phyloP scores from a whole-genome alignment of 768 basidiomycete genomes.

The Lactifluus echinatus region DNA sequence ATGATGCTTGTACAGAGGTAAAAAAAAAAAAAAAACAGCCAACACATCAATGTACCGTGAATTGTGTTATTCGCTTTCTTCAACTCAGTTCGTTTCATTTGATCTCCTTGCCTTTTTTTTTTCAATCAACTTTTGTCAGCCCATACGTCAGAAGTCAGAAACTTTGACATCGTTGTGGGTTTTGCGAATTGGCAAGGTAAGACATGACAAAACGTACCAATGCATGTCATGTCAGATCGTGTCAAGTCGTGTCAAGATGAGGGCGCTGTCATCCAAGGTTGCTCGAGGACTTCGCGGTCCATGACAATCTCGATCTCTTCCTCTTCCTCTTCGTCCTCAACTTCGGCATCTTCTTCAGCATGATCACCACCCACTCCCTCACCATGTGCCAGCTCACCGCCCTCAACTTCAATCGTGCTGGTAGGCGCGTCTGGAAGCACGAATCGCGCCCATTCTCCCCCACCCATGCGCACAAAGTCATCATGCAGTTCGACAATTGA shows the following conservation, averaged over 20 bases:
- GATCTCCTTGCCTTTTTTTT: background rate
- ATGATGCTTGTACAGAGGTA: slow-evolving; percentile 18
- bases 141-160: too few relatives aligned
- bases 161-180: background rate
- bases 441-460: slow-evolving; percentile 49
- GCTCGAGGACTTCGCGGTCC: slow-evolving; percentile 34
- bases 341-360: slow-evolving; percentile 31
- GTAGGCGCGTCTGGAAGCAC: slow-evolving; percentile 52
- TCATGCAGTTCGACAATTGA: slow-evolving; percentile 59
- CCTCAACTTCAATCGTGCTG: slow-evolving; percentile 35
- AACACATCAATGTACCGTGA: background rate
- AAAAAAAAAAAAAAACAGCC: background rate
- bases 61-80: background rate
- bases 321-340: slow-evolving; percentile 56
- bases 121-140: background rate
- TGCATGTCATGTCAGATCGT: background rate
- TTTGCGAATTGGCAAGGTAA: background rate
- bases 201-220: background rate
- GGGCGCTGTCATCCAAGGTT: slow-evolving; percentile 14
- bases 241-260: background rate
- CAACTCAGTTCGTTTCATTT: background rate
- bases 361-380: background rate
- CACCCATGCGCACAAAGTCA: slow-evolving; percentile 59
- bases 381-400: too few relatives aligned
- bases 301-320: slow-evolving; percentile 73